Percentiles rank a stretch among this genome's conserved stretches.
phyloP scores from a whole-genome alignment of 2,329 filamentous ascomycete genomes.

The Fusarium torulosum region DNA sequence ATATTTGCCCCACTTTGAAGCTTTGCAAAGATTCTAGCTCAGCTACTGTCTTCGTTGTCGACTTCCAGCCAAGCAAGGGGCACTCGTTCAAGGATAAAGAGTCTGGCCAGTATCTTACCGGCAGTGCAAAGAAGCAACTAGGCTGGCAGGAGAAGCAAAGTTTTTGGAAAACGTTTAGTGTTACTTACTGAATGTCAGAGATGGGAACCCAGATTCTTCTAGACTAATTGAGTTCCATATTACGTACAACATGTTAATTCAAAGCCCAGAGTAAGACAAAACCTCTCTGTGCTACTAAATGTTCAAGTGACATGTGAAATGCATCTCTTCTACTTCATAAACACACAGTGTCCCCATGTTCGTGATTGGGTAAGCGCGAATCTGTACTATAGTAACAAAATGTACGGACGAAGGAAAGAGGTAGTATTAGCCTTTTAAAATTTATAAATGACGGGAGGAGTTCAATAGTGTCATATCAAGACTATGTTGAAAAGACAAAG shows the following conservation, averaged over 20 bases:
- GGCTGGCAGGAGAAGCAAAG: neutral
- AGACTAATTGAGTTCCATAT: neutral
- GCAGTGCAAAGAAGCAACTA: neutral
- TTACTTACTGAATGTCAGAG: neutral
- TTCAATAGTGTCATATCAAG: too few relatives aligned
- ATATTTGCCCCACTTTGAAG: neutral
- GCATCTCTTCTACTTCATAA: too few relatives aligned
- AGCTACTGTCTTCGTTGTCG: neutral
- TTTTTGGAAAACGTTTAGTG: constrained; percentile 10
- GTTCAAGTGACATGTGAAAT: too few relatives aligned
- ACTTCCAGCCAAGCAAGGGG: constrained; percentile 2
- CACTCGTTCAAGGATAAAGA: constrained; percentile 1
- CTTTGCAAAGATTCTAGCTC: neutral
- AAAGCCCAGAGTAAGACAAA: too few relatives aligned
- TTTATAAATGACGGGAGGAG: too few relatives aligned
- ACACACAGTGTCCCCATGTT: too few relatives aligned
- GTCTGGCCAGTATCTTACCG: neutral
- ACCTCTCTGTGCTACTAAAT: too few relatives aligned
- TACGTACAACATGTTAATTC: neutral
- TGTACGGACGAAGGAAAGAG: too few relatives aligned
- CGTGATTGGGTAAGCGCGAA: too few relatives aligned
- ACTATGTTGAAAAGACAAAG: too few relatives aligned
- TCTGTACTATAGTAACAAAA: too few relatives aligned
- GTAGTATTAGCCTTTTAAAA: too few relatives aligned
- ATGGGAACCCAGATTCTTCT: neutral